Evolutionary conservation across 2,329 filamentous ascomycete species (phyloP).

Genomic region (Lasiodiplodia theobromae): DNA sequence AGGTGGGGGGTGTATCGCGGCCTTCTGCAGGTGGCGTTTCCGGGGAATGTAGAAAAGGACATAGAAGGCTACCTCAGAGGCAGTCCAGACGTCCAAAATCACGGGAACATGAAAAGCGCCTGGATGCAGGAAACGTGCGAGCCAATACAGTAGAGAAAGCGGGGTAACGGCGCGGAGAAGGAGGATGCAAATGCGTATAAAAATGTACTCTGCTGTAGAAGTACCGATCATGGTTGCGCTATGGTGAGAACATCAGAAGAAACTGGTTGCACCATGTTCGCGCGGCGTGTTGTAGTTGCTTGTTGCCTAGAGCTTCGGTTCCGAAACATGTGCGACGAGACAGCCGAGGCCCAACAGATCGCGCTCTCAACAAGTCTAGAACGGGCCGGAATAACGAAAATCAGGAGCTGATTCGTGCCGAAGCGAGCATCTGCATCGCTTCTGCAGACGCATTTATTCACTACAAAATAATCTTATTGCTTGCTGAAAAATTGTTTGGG

Average conservation of each 20-base stretch:
- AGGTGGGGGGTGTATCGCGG: constrained; percentile 58
- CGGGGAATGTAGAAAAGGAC: constrained; percentile 61
- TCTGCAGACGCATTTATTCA: too few species aligned
- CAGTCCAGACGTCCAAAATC: constrained; percentile 53
- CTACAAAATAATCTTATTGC: too few species aligned
- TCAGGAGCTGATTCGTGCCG: background rate
- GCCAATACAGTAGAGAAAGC: constrained; percentile 56
- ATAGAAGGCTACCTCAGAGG: constrained; percentile 64
- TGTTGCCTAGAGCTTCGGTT: background rate
- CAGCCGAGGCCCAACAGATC: background rate
- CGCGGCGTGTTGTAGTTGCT: background rate
- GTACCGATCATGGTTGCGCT: constrained; percentile 49
- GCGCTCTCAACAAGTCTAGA: background rate
- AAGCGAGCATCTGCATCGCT: background rate
- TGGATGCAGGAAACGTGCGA: constrained; percentile 46
- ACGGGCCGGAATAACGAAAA: background rate
- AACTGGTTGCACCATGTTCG: background rate
- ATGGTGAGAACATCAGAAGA: background rate
- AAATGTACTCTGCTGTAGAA: constrained; percentile 48
- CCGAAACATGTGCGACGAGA: background rate
- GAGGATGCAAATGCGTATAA: constrained; percentile 58
- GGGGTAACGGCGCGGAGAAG: constrained; percentile 59
- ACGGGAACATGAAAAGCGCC: constrained; percentile 38
- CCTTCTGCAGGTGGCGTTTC: constrained; percentile 58
- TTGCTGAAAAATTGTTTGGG: too few species aligned